Percentiles rank a stretch among this genome's conserved stretches.
These are phyloP conservation scores for Hymenoscyphus fraxineus DNA, from an alignment of 2,329 filamentous ascomycete genomes.

Conservation along the genomic window DNA sequence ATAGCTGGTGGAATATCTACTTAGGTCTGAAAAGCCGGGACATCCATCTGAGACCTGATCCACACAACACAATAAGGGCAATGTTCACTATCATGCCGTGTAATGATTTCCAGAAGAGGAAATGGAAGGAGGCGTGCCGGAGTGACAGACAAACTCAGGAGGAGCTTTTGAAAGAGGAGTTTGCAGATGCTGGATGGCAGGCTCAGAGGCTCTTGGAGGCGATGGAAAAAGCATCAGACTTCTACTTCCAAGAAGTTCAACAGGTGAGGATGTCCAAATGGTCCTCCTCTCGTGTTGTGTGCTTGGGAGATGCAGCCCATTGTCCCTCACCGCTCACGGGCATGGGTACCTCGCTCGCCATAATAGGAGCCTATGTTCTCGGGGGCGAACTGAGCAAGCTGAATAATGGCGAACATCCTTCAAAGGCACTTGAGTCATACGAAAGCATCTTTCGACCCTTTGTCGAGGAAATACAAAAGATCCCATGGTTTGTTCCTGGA, in stretches of 20 bases:
- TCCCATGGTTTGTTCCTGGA: background rate
- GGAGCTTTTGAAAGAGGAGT: slow-evolving; percentile 37
- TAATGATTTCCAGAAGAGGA: background rate
- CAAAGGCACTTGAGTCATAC: background rate
- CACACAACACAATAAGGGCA: slow-evolving; percentile 37
- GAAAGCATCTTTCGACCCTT: background rate
- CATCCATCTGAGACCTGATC: slow-evolving; percentile 42
- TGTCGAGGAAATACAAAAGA: slow-evolving; percentile 4
- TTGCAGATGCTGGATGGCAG: slow-evolving; percentile 46
- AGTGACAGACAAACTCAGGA: slow-evolving; percentile 25
- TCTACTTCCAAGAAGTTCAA: slow-evolving; percentile 44
- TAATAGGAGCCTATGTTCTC: slow-evolving; percentile 52
- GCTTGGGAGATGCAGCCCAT: slow-evolving; percentile 57
- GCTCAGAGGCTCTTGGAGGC: slow-evolving; percentile 40
- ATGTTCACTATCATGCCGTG: slow-evolving; percentile 36
- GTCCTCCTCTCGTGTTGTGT: slow-evolving; percentile 44
- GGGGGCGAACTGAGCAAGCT: slow-evolving; percentile 44
- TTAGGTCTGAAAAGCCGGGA: slow-evolving; percentile 36
- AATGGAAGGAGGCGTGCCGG: slow-evolving; percentile 31
- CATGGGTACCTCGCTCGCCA: slow-evolving; percentile 46
- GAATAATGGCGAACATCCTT: background rate
- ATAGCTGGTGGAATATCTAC: slow-evolving; percentile 37
- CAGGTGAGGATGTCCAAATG: slow-evolving; percentile 43
- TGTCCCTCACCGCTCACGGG: slow-evolving; percentile 48
- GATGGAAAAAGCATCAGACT: slow-evolving; percentile 40